Conservation (phyloP, 2,329 filamentous ascomycete species). For the Ophiostoma populinum region DNA sequence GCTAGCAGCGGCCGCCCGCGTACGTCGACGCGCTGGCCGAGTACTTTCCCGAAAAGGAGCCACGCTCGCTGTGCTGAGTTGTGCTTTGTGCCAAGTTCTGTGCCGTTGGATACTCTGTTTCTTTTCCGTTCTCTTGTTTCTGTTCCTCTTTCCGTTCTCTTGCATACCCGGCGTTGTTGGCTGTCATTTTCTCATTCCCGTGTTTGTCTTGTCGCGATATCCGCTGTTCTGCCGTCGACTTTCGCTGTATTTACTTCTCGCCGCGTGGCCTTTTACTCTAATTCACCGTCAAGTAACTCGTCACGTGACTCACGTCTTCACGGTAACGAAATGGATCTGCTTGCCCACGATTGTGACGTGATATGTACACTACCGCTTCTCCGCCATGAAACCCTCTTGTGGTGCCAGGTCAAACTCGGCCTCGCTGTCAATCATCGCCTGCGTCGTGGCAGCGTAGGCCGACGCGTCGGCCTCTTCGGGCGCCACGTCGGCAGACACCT, state of each 20-base stretch:
- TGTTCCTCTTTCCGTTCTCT: background rate
- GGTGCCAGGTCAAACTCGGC: constrained; percentile 29
- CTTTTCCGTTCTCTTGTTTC: background rate
- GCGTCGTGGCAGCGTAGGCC: constrained; percentile 18
- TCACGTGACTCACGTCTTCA: no score
- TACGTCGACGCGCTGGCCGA: background rate
- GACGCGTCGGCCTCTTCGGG: constrained; percentile 15
- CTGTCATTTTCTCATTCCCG: background rate
- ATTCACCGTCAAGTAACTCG: no score
- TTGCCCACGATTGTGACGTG: no score
- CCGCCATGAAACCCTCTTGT: constrained; percentile 16
- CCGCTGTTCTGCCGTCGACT: background rate
- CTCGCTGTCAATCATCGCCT: constrained; percentile 22
- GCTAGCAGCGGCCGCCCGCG: constrained; percentile 9
- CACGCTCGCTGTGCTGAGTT: constrained; percentile 4
- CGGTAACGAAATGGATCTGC: no score
- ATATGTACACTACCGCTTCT: no score
- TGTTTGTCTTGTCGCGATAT: no score
- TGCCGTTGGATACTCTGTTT: no score
- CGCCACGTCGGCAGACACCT: constrained; percentile 4
- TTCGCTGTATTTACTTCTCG: background rate
- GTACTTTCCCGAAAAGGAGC: background rate
- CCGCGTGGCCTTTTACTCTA: background rate
- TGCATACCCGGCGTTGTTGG: background rate
- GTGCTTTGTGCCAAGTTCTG: no score